These are phyloP conservation scores for Heritiera littoralis DNA, from an alignment of 345 rosid genomes.

Conservation along the genomic window DNA sequence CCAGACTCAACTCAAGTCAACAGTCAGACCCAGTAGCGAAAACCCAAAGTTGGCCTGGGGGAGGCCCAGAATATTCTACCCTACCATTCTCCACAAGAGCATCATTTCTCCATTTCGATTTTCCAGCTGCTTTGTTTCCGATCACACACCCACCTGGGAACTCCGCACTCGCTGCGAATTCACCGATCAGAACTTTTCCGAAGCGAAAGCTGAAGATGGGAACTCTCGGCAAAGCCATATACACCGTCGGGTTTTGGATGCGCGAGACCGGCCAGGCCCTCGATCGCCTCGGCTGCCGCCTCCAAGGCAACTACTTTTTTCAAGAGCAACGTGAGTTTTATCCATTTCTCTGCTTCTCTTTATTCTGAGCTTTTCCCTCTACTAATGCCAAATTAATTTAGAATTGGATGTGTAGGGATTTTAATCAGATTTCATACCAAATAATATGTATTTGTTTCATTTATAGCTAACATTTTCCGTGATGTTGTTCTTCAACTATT, in stretches of 20 bases:
- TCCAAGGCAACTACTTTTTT: slow-evolving; percentile 79
- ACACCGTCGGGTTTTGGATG: slow-evolving; percentile 93
- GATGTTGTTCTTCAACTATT: background rate
- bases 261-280: slow-evolving; percentile 95
- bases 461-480: background rate
- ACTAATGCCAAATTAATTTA: background rate
- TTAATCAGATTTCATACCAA: background rate
- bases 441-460: background rate
- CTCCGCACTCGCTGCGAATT: background rate
- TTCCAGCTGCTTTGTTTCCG: slow-evolving; percentile 8
- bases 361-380: background rate
- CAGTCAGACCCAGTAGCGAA: background rate
- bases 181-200: slow-evolving; percentile 13
- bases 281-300: slow-evolving; percentile 92
- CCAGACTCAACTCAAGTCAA: background rate
- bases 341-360: background rate
- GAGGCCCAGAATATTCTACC: slow-evolving; percentile 24
- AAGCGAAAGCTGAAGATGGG: slow-evolving; percentile 50
- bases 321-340: slow-evolving; percentile 70
- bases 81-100: slow-evolving; percentile 14
- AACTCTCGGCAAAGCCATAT: slow-evolving; percentile 79
- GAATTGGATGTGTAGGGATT: background rate
- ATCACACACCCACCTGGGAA: slow-evolving; percentile 5
- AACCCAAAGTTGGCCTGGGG: slow-evolving; percentile 23
- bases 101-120: slow-evolving; percentile 9